Evolutionary conservation across 2,329 filamentous ascomycete species (phyloP).

Genomic region (Setomelanomma holmii): DNA sequence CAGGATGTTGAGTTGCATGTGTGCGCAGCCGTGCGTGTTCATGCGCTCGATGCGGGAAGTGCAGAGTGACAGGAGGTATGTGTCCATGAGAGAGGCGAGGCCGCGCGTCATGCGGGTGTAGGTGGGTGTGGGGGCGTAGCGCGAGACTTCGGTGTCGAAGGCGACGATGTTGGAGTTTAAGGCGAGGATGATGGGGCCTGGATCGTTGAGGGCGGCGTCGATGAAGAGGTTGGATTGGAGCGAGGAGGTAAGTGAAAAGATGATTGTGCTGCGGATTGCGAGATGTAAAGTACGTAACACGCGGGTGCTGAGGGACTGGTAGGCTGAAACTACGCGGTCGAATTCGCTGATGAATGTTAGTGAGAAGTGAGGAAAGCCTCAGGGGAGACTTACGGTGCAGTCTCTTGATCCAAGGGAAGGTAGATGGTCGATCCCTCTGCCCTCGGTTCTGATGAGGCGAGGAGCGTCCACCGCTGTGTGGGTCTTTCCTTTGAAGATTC

Average conservation of each 20-base stretch:
- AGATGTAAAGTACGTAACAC: slow-evolving; percentile 87
- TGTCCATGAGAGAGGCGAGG: slow-evolving; percentile 78
- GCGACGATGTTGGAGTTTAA: slow-evolving; percentile 85
- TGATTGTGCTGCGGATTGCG: slow-evolving; percentile 84
- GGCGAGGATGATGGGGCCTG: slow-evolving; percentile 79
- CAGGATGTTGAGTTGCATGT: slow-evolving; percentile 91
- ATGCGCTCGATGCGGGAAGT: slow-evolving; percentile 78
- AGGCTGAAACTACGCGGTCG: slow-evolving; percentile 83
- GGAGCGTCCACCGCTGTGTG: slow-evolving; percentile 82
- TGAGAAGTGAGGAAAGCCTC: background rate
- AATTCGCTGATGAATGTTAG: slow-evolving; percentile 67
- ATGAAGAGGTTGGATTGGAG: slow-evolving; percentile 48
- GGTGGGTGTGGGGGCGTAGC: slow-evolving; percentile 75
- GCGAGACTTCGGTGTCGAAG: slow-evolving; percentile 82
- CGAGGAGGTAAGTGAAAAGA: slow-evolving; percentile 75
- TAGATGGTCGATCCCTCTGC: slow-evolving; percentile 73
- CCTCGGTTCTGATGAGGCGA: slow-evolving; percentile 59
- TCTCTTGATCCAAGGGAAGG: slow-evolving; percentile 86
- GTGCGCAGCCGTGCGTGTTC: slow-evolving; percentile 82
- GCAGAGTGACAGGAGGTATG: slow-evolving; percentile 70
- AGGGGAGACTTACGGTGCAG: slow-evolving; percentile 68
- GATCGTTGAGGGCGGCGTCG: slow-evolving; percentile 76
- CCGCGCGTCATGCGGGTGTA: slow-evolving; percentile 75
- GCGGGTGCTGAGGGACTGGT: slow-evolving; percentile 78
- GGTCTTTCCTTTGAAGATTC: slow-evolving; percentile 56